These are phyloP conservation scores for Fusarium pseudocircinatum DNA, from an alignment of 2,329 filamentous ascomycete genomes.

Conservation along the genomic window DNA sequence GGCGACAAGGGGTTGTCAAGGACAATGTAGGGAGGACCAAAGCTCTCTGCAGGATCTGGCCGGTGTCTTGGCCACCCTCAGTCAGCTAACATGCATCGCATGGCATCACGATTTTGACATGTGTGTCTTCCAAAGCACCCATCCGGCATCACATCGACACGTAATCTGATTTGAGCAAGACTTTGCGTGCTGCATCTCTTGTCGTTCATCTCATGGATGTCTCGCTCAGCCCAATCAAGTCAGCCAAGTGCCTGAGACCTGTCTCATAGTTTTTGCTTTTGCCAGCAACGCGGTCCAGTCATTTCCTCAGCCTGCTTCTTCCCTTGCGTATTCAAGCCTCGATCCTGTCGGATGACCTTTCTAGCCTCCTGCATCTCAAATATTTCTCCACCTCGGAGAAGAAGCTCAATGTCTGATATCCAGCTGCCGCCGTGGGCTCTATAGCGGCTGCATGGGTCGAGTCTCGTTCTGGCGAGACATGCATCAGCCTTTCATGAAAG, in stretches of 20 bases:
- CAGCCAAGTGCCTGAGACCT: constrained; percentile 28
- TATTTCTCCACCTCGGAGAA: constrained; percentile 21
- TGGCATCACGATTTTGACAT: neutral
- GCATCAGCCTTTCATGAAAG: constrained; percentile 16
- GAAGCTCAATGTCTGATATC: neutral
- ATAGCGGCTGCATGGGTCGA: constrained; percentile 15
- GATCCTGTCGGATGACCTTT: neutral
- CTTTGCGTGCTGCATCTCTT: neutral
- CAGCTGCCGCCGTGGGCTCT: constrained; percentile 6
- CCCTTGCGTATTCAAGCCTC: constrained; percentile 26
- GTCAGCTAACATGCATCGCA: neutral
- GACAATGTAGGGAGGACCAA: constrained; percentile 8
- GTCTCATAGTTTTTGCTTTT: constrained; percentile 24
- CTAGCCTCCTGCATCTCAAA: neutral
- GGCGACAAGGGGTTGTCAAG: neutral
- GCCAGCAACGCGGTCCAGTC: neutral
- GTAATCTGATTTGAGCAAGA: constrained; percentile 2
- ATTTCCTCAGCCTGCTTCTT: neutral
- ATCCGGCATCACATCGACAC: neutral
- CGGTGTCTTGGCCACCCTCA: neutral
- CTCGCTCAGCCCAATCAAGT: constrained; percentile 23
- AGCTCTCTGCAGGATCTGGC: constrained; percentile 7
- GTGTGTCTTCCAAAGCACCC: neutral
- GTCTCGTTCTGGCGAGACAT: constrained; percentile 35
- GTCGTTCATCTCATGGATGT: neutral